Evolutionary conservation across 257 asterid genomes (phyloP).

Genomic region (Cinchona pubescens): DNA sequence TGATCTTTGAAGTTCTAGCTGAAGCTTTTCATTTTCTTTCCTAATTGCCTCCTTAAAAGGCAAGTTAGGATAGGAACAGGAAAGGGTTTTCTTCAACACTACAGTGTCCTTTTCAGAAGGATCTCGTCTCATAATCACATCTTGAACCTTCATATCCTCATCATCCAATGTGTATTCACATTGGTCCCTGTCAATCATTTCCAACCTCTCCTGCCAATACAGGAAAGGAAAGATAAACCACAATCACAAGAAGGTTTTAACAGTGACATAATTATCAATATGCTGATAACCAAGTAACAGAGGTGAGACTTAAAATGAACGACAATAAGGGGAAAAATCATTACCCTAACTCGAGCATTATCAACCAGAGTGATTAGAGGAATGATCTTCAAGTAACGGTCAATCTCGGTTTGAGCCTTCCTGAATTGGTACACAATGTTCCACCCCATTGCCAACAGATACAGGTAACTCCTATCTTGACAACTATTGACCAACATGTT

Average conservation of each 20-base stretch:
- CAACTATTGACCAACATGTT: constrained; percentile 77
- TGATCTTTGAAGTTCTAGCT: constrained; percentile 71
- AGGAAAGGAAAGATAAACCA: not conserved
- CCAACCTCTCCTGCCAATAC: constrained; percentile 62
- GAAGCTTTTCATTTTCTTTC: constrained; percentile 80
- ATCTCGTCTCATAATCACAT: constrained; percentile 70
- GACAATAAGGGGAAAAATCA: constrained; percentile 9
- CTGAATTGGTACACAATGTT: constrained; percentile 92
- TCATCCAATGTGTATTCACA: constrained; percentile 75
- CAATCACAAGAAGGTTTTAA: not conserved
- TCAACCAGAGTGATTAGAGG: constrained; percentile 89
- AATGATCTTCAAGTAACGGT: constrained; percentile 78
- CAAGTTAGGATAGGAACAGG: constrained; percentile 78
- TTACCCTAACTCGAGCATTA: constrained; percentile 93
- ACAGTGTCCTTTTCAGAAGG: constrained; percentile 59
- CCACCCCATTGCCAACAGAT: constrained; percentile 95
- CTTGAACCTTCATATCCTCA: constrained; percentile 73
- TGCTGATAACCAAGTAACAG: not conserved
- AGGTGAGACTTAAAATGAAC: not conserved
- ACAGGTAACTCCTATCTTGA: constrained; percentile 78
- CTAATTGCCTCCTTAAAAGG: constrained; percentile 64
- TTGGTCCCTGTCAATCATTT: constrained; percentile 70
- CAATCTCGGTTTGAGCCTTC: constrained; percentile 87
- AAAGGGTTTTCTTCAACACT: constrained; percentile 72
- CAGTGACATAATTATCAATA: not conserved